Evolutionary conservation across 2,329 filamentous ascomycete genomes (phyloP), one percentile per base, ranked within the genome.

Genomic region (Calonectria pseudoreteaudii): DNA sequence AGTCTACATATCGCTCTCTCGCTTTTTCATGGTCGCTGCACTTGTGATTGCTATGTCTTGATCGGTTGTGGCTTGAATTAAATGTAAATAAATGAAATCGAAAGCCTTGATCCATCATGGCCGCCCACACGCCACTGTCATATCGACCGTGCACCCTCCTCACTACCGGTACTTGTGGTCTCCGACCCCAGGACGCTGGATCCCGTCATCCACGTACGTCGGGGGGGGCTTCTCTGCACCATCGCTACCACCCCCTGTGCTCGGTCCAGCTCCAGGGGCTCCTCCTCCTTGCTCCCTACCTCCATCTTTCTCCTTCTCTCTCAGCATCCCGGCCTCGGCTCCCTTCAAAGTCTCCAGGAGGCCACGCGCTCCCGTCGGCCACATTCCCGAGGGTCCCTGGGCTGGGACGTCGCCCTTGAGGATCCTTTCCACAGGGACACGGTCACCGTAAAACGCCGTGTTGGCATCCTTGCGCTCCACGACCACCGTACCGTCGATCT

Each of bases 381-480:
- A 85, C 80, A 78, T 79, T 30, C 80, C 79, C 18, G 70, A 71
- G 10, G 79, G 70, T 6, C 75, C 78, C 47, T 81, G 79, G 1
- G 76, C 71, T 1, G 81, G 81, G 2, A 84, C 79, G 8, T 82
- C 79, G n/a, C 88, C 86, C 50, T 87, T 84, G 30, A 91, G 81
- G 68, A 91, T 90, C 73, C 85, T 84, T 30, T 86, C 83, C 1
- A 87, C 88, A 0, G 85, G 78, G 30, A 90, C 80, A 6, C 81
- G 77, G n/a, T 94, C 88, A 28, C 93, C 93, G 83, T 97, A 98
- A 81, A 98, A 98, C 8, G 91, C 90, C 67, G 95, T 93, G 80
- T 98, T 98, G 81, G 96, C 96, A 72, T 96, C 94, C n/a, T 91
- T 93, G 66, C 95, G 91, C 84, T 97, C 94, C 31, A 96, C 94